Evolutionary conservation across 331 rosid species (phyloP).

Genomic region (Stylosanthes scabra): DNA sequence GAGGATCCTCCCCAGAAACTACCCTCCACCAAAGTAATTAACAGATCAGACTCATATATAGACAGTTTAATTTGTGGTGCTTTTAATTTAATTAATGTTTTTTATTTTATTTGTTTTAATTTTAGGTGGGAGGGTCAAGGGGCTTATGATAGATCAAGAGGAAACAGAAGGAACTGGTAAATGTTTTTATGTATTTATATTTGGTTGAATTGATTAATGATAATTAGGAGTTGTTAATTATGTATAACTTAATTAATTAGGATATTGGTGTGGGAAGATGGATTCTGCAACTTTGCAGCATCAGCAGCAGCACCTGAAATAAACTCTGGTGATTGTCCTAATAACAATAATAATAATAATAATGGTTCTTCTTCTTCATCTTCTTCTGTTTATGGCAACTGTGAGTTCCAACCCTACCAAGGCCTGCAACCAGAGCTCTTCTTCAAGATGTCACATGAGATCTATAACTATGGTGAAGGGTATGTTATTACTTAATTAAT

Average conservation of each 20-base stretch:
- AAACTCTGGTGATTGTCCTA: constrained; percentile 64
- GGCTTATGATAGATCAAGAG: constrained; percentile 96
- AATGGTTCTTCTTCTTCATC: background rate
- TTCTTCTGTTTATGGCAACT: constrained; percentile 70
- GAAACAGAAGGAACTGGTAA: constrained; percentile 99
- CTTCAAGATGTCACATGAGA: constrained; percentile 99
- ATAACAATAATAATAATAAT: background rate
- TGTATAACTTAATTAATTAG: constrained; percentile 52
- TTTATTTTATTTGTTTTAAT: constrained; percentile 24
- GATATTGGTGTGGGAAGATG: constrained; percentile 99
- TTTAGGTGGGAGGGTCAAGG: constrained; percentile 98
- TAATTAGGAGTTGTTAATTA: background rate
- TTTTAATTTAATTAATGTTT: background rate
- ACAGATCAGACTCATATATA: background rate
- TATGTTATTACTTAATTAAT: too few species aligned
- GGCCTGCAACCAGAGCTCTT: constrained; percentile 96
- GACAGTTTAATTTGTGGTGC: background rate
- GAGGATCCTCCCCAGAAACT: constrained; percentile 96
- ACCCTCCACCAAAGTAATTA: constrained; percentile 91
- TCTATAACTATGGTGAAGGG: constrained; percentile 99
- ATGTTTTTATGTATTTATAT: too few species aligned
- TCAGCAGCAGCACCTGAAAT: constrained; percentile 74
- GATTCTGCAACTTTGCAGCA: constrained; percentile 94
- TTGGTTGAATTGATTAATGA: background rate
- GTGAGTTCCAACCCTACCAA: constrained; percentile 72